Conservation (phyloP, 495 filamentous ascomycete genomes). For the Ramalina intermedia region DNA sequence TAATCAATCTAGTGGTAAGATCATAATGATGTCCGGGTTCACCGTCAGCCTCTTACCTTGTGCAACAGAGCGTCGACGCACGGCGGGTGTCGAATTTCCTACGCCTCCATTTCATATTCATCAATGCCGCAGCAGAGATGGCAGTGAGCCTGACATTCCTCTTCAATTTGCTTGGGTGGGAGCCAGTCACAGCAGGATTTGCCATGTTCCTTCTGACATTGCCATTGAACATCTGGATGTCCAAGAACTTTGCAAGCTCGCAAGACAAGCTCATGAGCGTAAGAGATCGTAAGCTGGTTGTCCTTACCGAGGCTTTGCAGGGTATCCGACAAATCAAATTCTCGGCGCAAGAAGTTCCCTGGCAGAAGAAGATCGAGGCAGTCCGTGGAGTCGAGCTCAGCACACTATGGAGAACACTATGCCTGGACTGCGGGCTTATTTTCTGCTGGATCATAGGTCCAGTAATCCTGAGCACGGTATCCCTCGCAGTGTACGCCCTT, state of each 20-base stretch:
- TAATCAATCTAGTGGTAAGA: slow-evolving; percentile 54
- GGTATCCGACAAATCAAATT: slow-evolving; percentile 86
- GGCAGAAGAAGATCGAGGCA: slow-evolving; percentile 58
- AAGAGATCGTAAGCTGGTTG: slow-evolving; percentile 61
- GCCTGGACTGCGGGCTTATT: slow-evolving; percentile 36
- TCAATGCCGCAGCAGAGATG: slow-evolving; percentile 40
- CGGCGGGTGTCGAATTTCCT: slow-evolving; percentile 60
- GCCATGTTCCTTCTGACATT: slow-evolving; percentile 44
- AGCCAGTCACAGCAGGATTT: slow-evolving; percentile 52
- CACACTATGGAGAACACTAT: slow-evolving; percentile 50
- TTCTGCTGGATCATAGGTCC: slow-evolving; percentile 65
- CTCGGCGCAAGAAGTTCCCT: slow-evolving; percentile 63
- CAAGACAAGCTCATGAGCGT: slow-evolving; percentile 67
- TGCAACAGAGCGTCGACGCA: slow-evolving; percentile 43
- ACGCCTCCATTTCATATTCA: slow-evolving; percentile 50
- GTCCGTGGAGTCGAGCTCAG: slow-evolving; percentile 51
- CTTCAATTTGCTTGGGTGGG: slow-evolving; percentile 57
- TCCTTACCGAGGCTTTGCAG: slow-evolving; percentile 67
- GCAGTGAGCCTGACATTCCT: slow-evolving; percentile 52
- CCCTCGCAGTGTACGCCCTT: slow-evolving; percentile 53
- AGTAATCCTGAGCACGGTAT: slow-evolving; percentile 55
- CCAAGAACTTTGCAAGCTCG: slow-evolving; percentile 48
- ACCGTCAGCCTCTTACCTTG: not conserved
- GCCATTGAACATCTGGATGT: slow-evolving; percentile 55
- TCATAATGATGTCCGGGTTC: not conserved